Evolutionary conservation across 1,284 basidiomycete species (phyloP), one percentile per base, ranked within the genome.

Genomic region (Paramarasmius palmivorus): DNA sequence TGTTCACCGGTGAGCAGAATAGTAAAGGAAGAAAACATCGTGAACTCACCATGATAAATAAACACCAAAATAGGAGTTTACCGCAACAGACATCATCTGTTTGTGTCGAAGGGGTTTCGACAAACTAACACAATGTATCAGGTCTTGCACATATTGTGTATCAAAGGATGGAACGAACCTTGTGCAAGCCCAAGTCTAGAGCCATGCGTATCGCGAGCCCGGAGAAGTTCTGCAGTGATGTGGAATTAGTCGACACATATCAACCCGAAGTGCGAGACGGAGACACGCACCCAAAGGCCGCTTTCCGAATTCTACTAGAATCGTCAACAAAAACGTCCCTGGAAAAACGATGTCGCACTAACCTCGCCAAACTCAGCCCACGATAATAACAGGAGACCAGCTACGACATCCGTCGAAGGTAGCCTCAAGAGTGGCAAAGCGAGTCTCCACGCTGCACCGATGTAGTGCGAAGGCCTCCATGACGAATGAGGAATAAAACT

Each of bases 351-450:
- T 19, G n/a, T 38, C n/a, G 17, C 17, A 40, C 49, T 22, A 23
- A 44, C 41, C 41, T 44, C 52, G 15, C 52, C 52, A 40, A 53
- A 53, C 34, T 53, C 52, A 14, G 52, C 52, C 52, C 52, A 53
- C 6, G 52, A 48, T 38, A 53, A 22, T 6, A 53, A 23, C 26
- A 53, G 29, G 4, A 53, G 20, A 9, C 52, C 52, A 17, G 32
- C 52, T 22, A 49, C 52, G 19, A 53, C 52, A 32, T 53, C 52
- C 12, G 20, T 25, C 17, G 52, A 53, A 37, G 52, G 52, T 25
- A 53, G 20, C 14, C 52, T 26, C n/a, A 53, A 29, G 32, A 53
- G 45, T 15, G 52, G 52, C 8, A 46, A 29, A 9, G 38, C 46
- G 25, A 53, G 52, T 15, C 25, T 49, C 52, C 52, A 53, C n/a